A percentile compares a stretch with the other conserved stretches of the same genome.
Conservation (phyloP, 2,329 filamentous ascomycete genomes). For the Aureobasidium pullulans region DNA sequence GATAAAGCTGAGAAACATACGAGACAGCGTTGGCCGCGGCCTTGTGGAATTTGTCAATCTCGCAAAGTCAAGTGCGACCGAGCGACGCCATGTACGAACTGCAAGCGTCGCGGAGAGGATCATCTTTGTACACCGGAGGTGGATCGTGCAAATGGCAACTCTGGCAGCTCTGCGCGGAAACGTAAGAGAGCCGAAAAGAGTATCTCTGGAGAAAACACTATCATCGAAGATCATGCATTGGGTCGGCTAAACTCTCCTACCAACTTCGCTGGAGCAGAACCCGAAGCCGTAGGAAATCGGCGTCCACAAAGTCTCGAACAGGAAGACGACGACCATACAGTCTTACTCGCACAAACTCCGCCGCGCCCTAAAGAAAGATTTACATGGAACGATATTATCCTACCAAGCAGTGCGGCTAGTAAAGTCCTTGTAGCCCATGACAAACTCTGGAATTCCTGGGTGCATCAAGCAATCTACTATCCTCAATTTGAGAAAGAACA, state of each 20-base stretch:
- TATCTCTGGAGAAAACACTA: neutral
- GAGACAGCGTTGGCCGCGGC: neutral
- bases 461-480: neutral
- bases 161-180: neutral
- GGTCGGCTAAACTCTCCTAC: no score
- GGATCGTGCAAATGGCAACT: neutral
- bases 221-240: neutral
- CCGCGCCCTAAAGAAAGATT: neutral
- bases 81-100: neutral
- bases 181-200: neutral
- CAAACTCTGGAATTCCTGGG: neutral
- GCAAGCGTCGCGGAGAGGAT: neutral
- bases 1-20: neutral
- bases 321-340: no score
- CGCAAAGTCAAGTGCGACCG: slow-evolving; percentile 1
- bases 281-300: no score
- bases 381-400: neutral
- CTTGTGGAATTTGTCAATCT: neutral
- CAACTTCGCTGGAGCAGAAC: no score
- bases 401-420: neutral
- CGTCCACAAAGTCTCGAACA: no score
- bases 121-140: neutral
- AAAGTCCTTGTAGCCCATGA: neutral
- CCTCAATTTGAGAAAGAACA: neutral
- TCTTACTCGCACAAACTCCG: no score